Conservation (phyloP, 176 grass and related monocot genomes). For the Ampelocalamus luodianensis region DNA sequence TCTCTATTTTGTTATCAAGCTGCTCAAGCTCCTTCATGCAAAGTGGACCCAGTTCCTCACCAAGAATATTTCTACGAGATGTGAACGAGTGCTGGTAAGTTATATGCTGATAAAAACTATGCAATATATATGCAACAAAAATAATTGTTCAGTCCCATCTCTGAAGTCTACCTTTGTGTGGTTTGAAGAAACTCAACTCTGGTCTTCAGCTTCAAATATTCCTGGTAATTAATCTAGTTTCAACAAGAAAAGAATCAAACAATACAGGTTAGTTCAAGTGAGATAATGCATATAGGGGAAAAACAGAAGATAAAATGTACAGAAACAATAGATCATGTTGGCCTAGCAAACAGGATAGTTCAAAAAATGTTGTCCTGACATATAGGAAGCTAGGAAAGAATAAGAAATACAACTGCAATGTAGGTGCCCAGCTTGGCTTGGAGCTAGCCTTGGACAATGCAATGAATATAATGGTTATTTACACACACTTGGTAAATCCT, state of each 20-base stretch:
- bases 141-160: background rate
- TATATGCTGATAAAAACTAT: background rate
- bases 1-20: slow-evolving; percentile 81
- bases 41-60: slow-evolving; percentile 75
- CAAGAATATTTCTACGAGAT: slow-evolving; percentile 76
- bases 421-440: background rate
- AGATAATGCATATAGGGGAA: background rate
- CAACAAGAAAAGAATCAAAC: background rate
- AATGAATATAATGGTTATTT: background rate
- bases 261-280: background rate
- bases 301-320: background rate
- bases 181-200: slow-evolving; percentile 80
- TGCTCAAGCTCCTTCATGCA: slow-evolving; percentile 76
- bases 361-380: background rate
- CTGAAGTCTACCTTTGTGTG: slow-evolving; percentile 69
- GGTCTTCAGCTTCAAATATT: slow-evolving; percentile 83
- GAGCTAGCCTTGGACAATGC: background rate
- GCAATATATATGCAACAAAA: background rate
- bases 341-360: background rate
- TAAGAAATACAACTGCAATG: too few relatives aligned
- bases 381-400: background rate
- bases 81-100: background rate
- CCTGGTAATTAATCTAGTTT: slow-evolving; percentile 77
- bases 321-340: background rate
- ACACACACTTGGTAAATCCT: background rate